Base-by-base conservation (phyloP, 108 stramenopile genomes). In the Discostella pseudostelligera region DNA sequence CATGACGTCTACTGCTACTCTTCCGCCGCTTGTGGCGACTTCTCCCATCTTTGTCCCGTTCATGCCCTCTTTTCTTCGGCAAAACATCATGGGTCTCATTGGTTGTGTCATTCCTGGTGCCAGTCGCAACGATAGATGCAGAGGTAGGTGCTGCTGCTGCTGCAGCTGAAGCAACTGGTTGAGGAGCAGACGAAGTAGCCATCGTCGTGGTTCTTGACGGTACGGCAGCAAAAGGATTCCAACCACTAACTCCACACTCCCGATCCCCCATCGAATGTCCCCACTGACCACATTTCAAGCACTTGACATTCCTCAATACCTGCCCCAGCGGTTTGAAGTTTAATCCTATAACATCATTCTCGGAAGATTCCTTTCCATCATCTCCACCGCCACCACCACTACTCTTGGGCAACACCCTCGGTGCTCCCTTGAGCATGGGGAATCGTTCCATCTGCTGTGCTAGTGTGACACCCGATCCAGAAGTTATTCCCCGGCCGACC, bases 181-280 rank as follows among this genome's bases (percentile, higher is more conserved):
- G 32, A 48, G 47, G 22, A 62, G 19, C 26, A 49, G 65, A 42
- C 24, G 45, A 19, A 35, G 45, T 29, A 9, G 32, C 10, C 20
- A 44, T 36, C 14, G 29, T 25, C 14, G 20, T 35, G 3, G 53
- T 0, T 8, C 28, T 0, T 12, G 54, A 42, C n/a, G 66, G 36
- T 26, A 37, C 20, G 19, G 66, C 5, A 57, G 55, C 66, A 69
- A 93, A 93, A 8, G 92, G 92, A 84, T 93, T 72, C 92, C 92
- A 93, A 40, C 92, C 92, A 63, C 74, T 84, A 17, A 76, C 51
- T 21, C 60, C 55, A 72, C 92, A 93, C 56, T 93, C 92, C 24
- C 88, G 65, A 59, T 93, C 92, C 6, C 92, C 92, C 61, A 79
- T 54, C 6, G 76, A 47, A 76, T 93, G 92, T n/a, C 92, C 92